Evolutionary conservation across 768 basidiomycete genomes (phyloP), one percentile per base, ranked within the genome.

Genomic region (Stropharia rugosoannulata): DNA sequence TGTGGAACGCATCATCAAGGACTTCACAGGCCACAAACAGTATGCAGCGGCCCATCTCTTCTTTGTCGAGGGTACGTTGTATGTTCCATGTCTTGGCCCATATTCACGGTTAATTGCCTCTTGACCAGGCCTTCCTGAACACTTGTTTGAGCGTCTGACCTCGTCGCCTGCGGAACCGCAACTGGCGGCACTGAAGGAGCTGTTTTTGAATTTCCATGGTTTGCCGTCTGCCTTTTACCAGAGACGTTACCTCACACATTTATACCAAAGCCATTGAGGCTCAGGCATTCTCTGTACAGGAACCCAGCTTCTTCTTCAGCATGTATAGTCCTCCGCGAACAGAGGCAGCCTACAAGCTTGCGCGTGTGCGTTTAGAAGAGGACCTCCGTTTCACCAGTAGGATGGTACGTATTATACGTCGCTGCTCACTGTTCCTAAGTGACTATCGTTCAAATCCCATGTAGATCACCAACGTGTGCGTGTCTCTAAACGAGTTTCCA

Each of bases 161-260:
- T 73, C 86, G 5, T 90, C 89, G 0, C 72, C 90, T 2, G 93
- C 92, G 6, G 85, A 89, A 55, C 87, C 89, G 1, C 80, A 85
- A 61, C 77, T 98, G n/a, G 81, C 81, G 57, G 82, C 78, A 3
- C 70, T 96, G 50, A 87, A 87, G 62, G 97, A 99, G 66, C 77
- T 98, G 36, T 98, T 88, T 70, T 70, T 97, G 61, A 96, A 98
- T 70, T 92, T 96, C 72, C 90, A 92, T 86, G 86, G 96, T 95
- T 59, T 54, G 92, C 72, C 5, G 29, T 37, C 32, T 6, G 18
- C n/a, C 11, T 43, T n/a, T 19, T 12, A n/a, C 12, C 5, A 15
- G n/a, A 35, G 11, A 27, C 7, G 12, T 32, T 16, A 4, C 6
- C n/a, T 16, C 8, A 41, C 37, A 13, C 37, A 22, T 13, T 32